These are phyloP conservation scores for Bisporella sp. DNA, from an alignment of 2,329 filamentous ascomycete species.

Conservation along the genomic window DNA sequence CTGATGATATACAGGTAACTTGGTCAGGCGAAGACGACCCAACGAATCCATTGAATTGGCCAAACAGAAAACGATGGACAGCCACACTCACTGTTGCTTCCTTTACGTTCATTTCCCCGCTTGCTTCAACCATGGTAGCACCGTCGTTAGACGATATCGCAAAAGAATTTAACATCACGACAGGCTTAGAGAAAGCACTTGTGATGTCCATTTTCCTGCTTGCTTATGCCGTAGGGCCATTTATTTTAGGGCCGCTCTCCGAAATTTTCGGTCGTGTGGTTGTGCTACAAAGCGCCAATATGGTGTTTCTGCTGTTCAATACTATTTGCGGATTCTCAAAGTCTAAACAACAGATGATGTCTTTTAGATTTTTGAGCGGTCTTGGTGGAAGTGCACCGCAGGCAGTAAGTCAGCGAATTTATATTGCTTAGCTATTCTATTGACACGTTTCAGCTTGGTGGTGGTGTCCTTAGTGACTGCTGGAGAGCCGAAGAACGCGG, in stretches of 20 bases:
- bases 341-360: constrained; percentile 37
- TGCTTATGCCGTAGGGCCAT: constrained; percentile 38
- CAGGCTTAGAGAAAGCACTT: constrained; percentile 37
- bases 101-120: constrained; percentile 43
- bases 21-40: no score
- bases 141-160: constrained; percentile 43
- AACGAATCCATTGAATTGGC: no score
- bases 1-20: no score
- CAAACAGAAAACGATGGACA: no score
- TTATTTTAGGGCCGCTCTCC: constrained; percentile 54
- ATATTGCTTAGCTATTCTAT: no score
- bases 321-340: constrained; percentile 41
- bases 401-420: constrained; percentile 15
- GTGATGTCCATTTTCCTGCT: constrained; percentile 39
- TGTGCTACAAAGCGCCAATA: constrained; percentile 37
- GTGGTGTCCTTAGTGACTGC: constrained; percentile 36
- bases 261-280: constrained; percentile 40
- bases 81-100: constrained; percentile 30
- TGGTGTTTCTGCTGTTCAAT: constrained; percentile 48
- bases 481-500: constrained; percentile 43
- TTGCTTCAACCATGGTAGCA: constrained; percentile 47
- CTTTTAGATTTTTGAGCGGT: constrained; percentile 39
- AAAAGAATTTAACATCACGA: constrained; percentile 43
- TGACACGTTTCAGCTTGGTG: constrained; percentile 28
- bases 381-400: constrained; percentile 41